Evolutionary conservation across 306 rosid genomes (phyloP).

Genomic region (Nissolia schottii): DNA sequence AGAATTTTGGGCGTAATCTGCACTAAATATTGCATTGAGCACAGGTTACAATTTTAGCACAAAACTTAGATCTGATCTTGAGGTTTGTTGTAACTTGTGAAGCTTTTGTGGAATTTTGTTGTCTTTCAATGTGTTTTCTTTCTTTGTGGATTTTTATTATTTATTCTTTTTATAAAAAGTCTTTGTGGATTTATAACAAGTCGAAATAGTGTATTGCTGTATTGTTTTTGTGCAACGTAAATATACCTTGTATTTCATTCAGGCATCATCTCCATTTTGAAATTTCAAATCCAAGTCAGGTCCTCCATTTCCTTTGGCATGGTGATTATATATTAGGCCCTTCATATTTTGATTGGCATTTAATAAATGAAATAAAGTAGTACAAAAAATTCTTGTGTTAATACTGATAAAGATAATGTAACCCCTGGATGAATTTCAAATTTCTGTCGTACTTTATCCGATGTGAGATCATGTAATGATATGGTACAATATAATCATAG

Average conservation of each 20-base stretch:
- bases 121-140: background rate
- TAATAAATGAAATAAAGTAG: background rate
- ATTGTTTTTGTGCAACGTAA: background rate
- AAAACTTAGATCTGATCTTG: background rate
- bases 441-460: background rate
- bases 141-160: no score
- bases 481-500: background rate
- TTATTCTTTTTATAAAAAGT: background rate
- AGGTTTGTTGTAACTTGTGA: background rate
- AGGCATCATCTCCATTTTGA: background rate
- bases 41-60: background rate
- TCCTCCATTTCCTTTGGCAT: background rate
- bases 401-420: background rate
- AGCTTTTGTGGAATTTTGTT: background rate
- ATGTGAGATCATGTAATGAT: background rate
- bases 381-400: background rate
- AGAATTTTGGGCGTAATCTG: no score
- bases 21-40: background rate
- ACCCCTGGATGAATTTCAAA: background rate
- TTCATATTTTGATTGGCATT: constrained; percentile 7
- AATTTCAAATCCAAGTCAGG: background rate
- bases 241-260: background rate
- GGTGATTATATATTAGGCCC: background rate
- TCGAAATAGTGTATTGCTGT: background rate
- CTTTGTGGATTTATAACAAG: no score